Percentiles rank a stretch among this genome's conserved stretches.
Conservation (phyloP, 768 basidiomycete genomes). For the Leccinum barrowsii region DNA sequence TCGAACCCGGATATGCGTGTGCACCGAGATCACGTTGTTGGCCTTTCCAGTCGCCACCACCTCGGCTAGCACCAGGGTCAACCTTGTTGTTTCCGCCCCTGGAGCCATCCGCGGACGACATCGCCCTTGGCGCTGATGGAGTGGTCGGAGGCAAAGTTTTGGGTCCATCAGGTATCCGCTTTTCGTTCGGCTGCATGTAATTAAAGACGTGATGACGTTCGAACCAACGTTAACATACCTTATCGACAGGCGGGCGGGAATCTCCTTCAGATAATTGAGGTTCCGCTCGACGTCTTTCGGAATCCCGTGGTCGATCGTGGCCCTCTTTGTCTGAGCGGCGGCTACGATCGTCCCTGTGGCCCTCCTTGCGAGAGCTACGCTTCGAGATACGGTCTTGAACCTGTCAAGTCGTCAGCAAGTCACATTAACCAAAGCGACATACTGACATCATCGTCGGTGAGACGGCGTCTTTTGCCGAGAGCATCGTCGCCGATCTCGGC, state of each 20-base stretch:
- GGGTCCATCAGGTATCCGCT: conserved; percentile 53
- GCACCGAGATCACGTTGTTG: conserved; percentile 34
- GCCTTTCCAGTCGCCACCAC: conserved; percentile 51
- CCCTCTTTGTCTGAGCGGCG: conserved; percentile 70
- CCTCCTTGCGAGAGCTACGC: conserved; percentile 75
- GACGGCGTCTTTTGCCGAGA: conserved; percentile 69
- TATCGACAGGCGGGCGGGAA: conserved; percentile 50
- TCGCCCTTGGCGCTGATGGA: conserved; percentile 70
- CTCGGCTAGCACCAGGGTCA: conserved; percentile 34
- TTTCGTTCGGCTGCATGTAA: conserved; percentile 44
- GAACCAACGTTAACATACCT: conserved; percentile 42
- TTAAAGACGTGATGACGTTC: conserved; percentile 2
- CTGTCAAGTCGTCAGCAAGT: conserved; percentile 35
- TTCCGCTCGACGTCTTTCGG: conserved; percentile 63
- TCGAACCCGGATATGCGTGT: conserved; percentile 22
- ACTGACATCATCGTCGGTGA: conserved; percentile 72
- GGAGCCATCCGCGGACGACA: conserved; percentile 49
- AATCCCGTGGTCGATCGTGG: conserved; percentile 64
- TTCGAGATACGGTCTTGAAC: conserved; percentile 67
- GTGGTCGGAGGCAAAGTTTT: conserved; percentile 54
- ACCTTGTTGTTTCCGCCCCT: conserved; percentile 42
- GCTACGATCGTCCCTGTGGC: conserved; percentile 70
- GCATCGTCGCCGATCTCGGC: conserved; percentile 53
- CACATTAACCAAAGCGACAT: neutral
- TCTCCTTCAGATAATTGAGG: conserved; percentile 55